A percentile compares a stretch with the other conserved stretches of the same genome.
phyloP scores from a whole-genome alignment of 2,329 filamentous ascomycete species.

The Claviceps arundinis region DNA sequence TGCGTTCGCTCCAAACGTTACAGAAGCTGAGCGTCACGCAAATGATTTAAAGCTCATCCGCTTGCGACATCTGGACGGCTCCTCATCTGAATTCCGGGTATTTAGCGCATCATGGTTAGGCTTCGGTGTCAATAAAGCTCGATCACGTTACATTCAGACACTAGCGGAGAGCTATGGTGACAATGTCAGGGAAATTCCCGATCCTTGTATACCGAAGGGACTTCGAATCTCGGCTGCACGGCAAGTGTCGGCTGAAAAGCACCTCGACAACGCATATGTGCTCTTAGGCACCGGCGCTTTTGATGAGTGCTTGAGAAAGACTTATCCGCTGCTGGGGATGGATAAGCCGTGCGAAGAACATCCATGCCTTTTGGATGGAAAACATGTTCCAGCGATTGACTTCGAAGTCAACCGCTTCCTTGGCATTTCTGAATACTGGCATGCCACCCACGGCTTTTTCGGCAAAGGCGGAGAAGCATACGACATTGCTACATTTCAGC shows the following conservation, averaged over 20 bases:
- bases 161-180: conserved; percentile 53
- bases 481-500: conserved; percentile 80
- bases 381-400: conserved; percentile 89
- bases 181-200: conserved; percentile 56
- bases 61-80: conserved; percentile 70
- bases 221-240: conserved; percentile 62
- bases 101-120: conserved; percentile 96
- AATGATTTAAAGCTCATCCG: conserved; percentile 79
- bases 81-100: conserved; percentile 66
- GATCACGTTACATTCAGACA: conserved; percentile 67
- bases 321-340: conserved; percentile 79
- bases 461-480: conserved; percentile 69
- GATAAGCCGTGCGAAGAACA: conserved; percentile 70
- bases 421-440: conserved; percentile 97
- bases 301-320: conserved; percentile 67
- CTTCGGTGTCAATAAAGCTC: conserved; percentile 91
- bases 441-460: conserved; percentile 93
- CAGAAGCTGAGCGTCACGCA: conserved; percentile 79
- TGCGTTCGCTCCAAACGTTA: conserved; percentile 87
- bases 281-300: conserved; percentile 80
- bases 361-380: conserved; percentile 80
- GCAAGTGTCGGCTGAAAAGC: conserved; percentile 23
- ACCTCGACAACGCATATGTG: conserved; percentile 27
- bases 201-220: conserved; percentile 79
- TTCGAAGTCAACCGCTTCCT: conserved; percentile 97